Conservation (phyloP, 1,284 basidiomycete genomes). For the Agaricales sp. region DNA sequence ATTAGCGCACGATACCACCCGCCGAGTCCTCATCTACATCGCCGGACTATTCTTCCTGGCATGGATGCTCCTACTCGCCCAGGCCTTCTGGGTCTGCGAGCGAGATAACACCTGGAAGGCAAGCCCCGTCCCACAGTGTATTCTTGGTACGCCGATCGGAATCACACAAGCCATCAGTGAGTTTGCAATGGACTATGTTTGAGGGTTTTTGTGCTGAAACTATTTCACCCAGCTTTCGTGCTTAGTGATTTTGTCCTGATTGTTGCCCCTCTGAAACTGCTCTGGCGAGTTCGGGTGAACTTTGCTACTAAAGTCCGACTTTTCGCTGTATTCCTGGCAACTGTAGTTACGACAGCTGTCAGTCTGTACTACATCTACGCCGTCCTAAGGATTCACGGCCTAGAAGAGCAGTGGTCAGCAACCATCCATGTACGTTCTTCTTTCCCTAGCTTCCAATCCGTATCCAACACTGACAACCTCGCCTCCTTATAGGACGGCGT, state of each 20-base stretch:
- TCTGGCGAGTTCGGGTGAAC: neutral
- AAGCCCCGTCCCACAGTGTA: neutral
- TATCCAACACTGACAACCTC: neutral
- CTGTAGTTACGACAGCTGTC: neutral
- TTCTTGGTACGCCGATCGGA: neutral
- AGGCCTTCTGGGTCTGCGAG: neutral
- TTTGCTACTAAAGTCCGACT: neutral
- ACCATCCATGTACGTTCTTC: neutral
- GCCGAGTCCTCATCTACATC: neutral
- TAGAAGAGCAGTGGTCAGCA: constrained; percentile 1
- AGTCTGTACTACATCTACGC: constrained; percentile 1
- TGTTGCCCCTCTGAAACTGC: neutral
- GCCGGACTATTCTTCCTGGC: neutral
- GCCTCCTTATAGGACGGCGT: neutral
- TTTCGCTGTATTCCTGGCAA: constrained; percentile 1
- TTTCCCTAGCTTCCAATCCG: neutral
- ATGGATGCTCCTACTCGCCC: neutral
- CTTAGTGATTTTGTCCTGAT: neutral
- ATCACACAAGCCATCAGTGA: constrained; percentile 1
- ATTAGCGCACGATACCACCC: neutral
- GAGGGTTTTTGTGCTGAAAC: too few species aligned
- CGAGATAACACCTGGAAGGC: neutral
- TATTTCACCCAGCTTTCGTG: neutral
- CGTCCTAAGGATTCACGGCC: neutral
- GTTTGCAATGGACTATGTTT: too few species aligned